These are phyloP conservation scores for Rhizophagus clarus DNA, from an alignment of 192 early-diverging fungal genomes.

Conservation along the genomic window DNA sequence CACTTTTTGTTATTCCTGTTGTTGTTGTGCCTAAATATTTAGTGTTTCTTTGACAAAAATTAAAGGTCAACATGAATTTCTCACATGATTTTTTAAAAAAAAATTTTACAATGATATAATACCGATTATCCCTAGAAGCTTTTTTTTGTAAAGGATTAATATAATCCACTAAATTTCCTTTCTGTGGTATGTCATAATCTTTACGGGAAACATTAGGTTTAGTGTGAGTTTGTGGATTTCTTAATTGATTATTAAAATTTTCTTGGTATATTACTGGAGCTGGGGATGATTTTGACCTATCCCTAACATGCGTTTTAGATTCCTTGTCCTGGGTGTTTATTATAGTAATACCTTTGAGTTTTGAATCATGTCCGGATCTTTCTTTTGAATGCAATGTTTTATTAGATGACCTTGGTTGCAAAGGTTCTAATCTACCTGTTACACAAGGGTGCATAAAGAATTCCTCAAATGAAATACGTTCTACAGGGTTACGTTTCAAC, in stretches of 20 bases:
- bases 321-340: conserved; percentile 22
- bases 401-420: conserved; percentile 30
- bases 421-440: conserved; percentile 30
- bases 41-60: background rate
- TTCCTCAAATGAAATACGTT: conserved; percentile 91
- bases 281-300: conserved; percentile 29
- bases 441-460: conserved; percentile 89
- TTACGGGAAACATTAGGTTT: background rate
- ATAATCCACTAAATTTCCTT: background rate
- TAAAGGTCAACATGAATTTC: background rate
- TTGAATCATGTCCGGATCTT: background rate
- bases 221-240: background rate
- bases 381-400: background rate
- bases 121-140: conserved; percentile 1
- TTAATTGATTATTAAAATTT: background rate
- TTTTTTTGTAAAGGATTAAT: background rate
- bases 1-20: conserved; percentile 2
- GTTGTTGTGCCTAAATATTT: background rate
- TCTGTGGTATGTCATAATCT: conserved; percentile 7
- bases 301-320: background rate
- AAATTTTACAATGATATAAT: background rate
- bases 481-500: conserved; percentile 82
- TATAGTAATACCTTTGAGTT: background rate
- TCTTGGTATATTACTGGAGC: conserved; percentile 5
- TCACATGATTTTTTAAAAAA: background rate